Evolutionary conservation across 805 yeast species (phyloP).

Genomic region (Kregervanrija fluxuum): DNA sequence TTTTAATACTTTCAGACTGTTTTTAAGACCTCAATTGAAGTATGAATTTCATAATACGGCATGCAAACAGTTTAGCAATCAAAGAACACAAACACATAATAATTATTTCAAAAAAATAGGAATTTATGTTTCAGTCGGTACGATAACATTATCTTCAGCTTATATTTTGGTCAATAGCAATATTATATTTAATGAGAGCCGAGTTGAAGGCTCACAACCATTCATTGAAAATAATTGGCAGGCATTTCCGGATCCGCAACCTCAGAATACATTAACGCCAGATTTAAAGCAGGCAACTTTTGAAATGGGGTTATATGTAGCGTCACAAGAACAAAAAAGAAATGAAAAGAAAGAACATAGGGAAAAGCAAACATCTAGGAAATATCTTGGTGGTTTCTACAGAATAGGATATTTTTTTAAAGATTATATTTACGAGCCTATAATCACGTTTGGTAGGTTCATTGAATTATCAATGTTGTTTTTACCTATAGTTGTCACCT

Average conservation of each 20-base stretch:
- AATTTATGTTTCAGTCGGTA: not conserved
- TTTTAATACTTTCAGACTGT: too few species aligned
- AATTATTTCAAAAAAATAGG: too few species aligned
- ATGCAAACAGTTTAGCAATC: too few species aligned
- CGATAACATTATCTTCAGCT: slow-evolving; percentile 1
- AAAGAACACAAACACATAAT: too few species aligned
- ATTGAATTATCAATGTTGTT: slow-evolving; percentile 60
- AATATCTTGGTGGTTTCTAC: slow-evolving; percentile 27
- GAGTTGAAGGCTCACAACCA: slow-evolving; percentile 8
- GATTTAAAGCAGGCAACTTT: slow-evolving; percentile 52
- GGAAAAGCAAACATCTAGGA: slow-evolving; percentile 13
- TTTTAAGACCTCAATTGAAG: too few species aligned
- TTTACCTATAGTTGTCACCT: slow-evolving; percentile 54
- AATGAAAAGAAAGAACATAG: slow-evolving; percentile 32
- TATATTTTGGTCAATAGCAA: slow-evolving; percentile 1
- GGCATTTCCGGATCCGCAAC: slow-evolving; percentile 3
- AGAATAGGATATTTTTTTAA: slow-evolving; percentile 35
- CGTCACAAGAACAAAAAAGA: slow-evolving; percentile 52
- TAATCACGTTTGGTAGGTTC: slow-evolving; percentile 61
- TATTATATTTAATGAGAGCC: not conserved
- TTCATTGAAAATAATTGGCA: slow-evolving; percentile 10
- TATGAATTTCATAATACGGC: too few species aligned
- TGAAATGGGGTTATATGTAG: slow-evolving; percentile 55
- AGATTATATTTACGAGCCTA: slow-evolving; percentile 63
- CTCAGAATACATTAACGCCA: slow-evolving; percentile 34